Evolutionary conservation across 2,329 filamentous ascomycete genomes (phyloP).

Genomic region (Stachybotrys elegans): DNA sequence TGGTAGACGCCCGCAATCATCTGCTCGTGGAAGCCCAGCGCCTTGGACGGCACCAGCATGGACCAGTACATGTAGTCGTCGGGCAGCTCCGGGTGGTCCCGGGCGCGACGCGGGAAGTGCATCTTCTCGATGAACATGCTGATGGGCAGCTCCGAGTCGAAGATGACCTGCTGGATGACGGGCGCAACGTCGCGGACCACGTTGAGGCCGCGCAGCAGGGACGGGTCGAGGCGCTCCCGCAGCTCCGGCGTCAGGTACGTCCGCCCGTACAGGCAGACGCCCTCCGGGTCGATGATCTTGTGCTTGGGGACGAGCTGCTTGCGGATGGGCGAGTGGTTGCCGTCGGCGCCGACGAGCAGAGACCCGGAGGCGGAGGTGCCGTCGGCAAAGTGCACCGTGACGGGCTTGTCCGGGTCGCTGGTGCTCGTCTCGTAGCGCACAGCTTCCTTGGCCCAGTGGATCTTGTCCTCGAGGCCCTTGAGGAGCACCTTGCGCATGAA

Average conservation of each 20-base stretch:
- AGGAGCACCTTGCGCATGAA: conserved; percentile 12
- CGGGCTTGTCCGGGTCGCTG: conserved; percentile 7
- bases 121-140: conserved; percentile 5
- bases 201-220: background rate
- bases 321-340: conserved; percentile 9
- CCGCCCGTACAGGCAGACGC: conserved; percentile 10
- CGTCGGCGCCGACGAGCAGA: conserved; percentile 13
- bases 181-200: conserved; percentile 1
- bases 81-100: conserved; percentile 1
- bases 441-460: conserved; percentile 11
- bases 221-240: conserved; percentile 3
- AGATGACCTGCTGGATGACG: background rate
- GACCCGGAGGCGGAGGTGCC: conserved; percentile 6
- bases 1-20: background rate
- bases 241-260: conserved; percentile 9
- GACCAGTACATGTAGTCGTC: conserved; percentile 8
- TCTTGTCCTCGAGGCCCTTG: conserved; percentile 9
- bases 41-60: background rate
- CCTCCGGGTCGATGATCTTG: conserved; percentile 8
- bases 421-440: conserved; percentile 4
- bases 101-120: conserved; percentile 1
- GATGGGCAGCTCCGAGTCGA: background rate
- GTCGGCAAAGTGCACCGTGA: conserved; percentile 11
- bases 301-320: conserved; percentile 11
- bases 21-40: background rate